Base-by-base conservation (phyloP, 805 yeast species). In the Metschnikowia orientalis region DNA sequence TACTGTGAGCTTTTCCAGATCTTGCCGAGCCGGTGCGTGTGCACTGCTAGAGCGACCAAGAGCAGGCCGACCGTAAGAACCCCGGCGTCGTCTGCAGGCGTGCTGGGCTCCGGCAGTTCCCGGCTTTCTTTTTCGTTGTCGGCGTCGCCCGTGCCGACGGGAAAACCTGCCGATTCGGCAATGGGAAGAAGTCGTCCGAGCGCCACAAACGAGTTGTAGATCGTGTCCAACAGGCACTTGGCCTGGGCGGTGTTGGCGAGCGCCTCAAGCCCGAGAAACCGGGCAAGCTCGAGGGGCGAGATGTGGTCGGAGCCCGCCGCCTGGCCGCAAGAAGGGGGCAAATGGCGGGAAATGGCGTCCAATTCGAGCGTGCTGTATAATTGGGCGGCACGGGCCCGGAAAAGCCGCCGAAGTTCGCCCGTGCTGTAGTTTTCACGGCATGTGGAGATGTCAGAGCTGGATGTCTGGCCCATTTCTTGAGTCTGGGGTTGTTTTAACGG, bases 11-110 rank as follows among this genome's bases (percentile, higher is more conserved):
- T 54, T 3, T 53, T 39, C 29, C 75, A 41, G 14, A 67, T 26
- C 23, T 57, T 53, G 35, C 48, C 44, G 32, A 62, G 66, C 26
- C 75, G 57, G 2, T 73, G 73, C 9, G 56, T 53, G 41, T 68
- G 66, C 5, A 79, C 55, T 0, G 68, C 29, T 4, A 47, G 23
- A 4, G 61, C 44, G 2, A 54, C 38, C 4, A 61, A 28, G 18
- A 63, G 38, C 23, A 50, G 53, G 19, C 48, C 50, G 4, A 75
- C 35, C 0, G 69, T 63, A 41, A 76, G 70, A 9, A 32, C 37
- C n/a, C 31, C 32, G 4, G 5, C 8, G 7, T 18, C 14, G 14
- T 9, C 10, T 5, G 5, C 16, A 9, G 19, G 14, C 2, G 11
- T 10, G n/a, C n/a, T n/a, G n/a, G n/a, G n/a, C n/a, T n/a, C n/a